Evolutionary conservation across 768 basidiomycete genomes (phyloP).

Genomic region (Suillus sp.): DNA sequence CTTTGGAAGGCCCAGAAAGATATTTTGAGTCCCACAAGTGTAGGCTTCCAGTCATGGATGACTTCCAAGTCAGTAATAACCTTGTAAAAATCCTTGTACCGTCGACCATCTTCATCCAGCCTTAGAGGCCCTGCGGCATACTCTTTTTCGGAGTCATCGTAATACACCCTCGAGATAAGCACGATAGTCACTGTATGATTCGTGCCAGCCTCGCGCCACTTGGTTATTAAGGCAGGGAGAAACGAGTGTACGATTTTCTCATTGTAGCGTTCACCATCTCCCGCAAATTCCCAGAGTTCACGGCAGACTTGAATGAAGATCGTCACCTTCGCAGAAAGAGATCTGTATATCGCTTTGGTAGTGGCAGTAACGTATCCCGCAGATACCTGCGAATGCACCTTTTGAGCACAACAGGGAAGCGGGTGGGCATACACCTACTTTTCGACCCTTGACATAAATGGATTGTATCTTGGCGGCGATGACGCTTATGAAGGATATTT

Average conservation of each 20-base stretch:
- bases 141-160: conserved; percentile 76
- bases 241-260: conserved; percentile 99
- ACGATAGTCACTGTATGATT: conserved; percentile 95
- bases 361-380: conserved; percentile 77
- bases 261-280: conserved; percentile 93
- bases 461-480: conserved; percentile 80
- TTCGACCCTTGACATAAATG: conserved; percentile 71
- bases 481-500: conserved; percentile 81
- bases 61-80: conserved; percentile 93
- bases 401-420: background rate
- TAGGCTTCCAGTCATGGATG: conserved; percentile 84
- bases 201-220: conserved; percentile 82
- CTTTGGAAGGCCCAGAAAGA: conserved; percentile 90
- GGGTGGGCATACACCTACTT: conserved; percentile 42
- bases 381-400: conserved; percentile 54
- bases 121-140: conserved; percentile 84
- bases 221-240: conserved; percentile 83
- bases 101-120: conserved; percentile 70
- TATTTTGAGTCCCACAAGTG: conserved; percentile 83
- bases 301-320: conserved; percentile 96
- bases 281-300: conserved; percentile 96
- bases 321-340: conserved; percentile 87
- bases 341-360: conserved; percentile 90
- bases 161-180: conserved; percentile 89
- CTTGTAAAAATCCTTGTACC: conserved; percentile 97